Evolutionary conservation across 768 basidiomycete genomes (phyloP).

Genomic region (Lactarius sp.): DNA sequence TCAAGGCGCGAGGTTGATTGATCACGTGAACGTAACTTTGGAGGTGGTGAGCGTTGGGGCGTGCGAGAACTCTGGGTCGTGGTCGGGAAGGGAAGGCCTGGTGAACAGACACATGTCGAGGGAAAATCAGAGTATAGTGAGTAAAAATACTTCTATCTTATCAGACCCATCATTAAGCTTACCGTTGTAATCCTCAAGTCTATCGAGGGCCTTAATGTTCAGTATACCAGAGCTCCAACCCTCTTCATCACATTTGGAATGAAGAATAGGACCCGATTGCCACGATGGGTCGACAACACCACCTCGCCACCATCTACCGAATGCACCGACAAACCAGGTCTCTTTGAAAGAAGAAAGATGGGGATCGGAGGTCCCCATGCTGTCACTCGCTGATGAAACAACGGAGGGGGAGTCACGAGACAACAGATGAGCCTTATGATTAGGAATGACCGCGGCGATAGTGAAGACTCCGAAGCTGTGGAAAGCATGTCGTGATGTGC

Average conservation of each 20-base stretch:
- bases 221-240: conserved; percentile 75
- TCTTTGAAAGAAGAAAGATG: conserved; percentile 58
- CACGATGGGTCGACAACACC: conserved; percentile 80
- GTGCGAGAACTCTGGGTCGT: conserved; percentile 21
- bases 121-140: conserved; percentile 5
- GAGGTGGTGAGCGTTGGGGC: conserved; percentile 40
- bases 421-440: conserved; percentile 30
- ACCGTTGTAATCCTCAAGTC: conserved; percentile 65
- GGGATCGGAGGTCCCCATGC: conserved; percentile 29
- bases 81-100: conserved; percentile 27
- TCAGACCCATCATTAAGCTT: conserved; percentile 30
- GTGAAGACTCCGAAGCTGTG: conserved; percentile 85
- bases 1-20: conserved; percentile 25
- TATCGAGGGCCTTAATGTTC: conserved; percentile 68
- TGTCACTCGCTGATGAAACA: conserved; percentile 7
- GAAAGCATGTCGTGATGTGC: conserved; percentile 86
- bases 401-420: conserved; percentile 19
- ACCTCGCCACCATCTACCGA: conserved; percentile 89
- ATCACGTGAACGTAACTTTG: conserved; percentile 46
- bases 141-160: conserved; percentile 30
- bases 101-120: neutral
- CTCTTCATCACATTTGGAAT: conserved; percentile 59
- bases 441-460: conserved; percentile 70
- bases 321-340: conserved; percentile 87
- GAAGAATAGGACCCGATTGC: conserved; percentile 51